Percentiles rank a stretch among this genome's conserved stretches.
Evolutionary conservation across 257 asterid species (phyloP).

Genomic region (Hygrophila difformis): DNA sequence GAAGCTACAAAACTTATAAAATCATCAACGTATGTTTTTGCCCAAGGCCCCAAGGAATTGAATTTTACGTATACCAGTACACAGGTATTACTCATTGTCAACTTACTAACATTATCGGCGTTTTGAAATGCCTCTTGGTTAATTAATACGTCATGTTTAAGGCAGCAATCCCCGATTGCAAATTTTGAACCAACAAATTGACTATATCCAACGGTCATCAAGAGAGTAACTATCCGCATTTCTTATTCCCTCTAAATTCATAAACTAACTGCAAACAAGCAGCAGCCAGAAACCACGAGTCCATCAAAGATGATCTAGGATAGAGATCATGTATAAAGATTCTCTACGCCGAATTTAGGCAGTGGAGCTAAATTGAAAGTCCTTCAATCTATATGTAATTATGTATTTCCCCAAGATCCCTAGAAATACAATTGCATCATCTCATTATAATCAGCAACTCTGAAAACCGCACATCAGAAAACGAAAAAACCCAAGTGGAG

Average conservation of each 20-base stretch:
- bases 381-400: no score
- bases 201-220: slow-evolving; percentile 5
- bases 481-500: no score
- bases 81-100: neutral
- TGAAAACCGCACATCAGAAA: neutral
- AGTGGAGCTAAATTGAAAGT: no score
- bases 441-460: slow-evolving; percentile 4
- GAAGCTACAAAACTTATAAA: no score
- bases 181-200: slow-evolving; percentile 8
- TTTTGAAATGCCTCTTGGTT: neutral
- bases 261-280: neutral
- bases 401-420: no score
- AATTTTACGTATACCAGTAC: no score
- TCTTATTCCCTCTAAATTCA: neutral
- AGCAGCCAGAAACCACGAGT: neutral
- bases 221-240: neutral
- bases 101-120: neutral
- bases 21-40: no score
- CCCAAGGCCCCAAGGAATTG: no score
- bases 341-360: no score
- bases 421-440: no score
- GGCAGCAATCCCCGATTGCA: slow-evolving; percentile 2
- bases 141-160: neutral
- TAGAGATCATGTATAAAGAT: no score
- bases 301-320: slow-evolving; percentile 2